Evolutionary conservation across 1,139 yeast genomes (phyloP), one percentile per base, ranked within the genome.

Genomic region (Debaryomyces psychrophilus): DNA sequence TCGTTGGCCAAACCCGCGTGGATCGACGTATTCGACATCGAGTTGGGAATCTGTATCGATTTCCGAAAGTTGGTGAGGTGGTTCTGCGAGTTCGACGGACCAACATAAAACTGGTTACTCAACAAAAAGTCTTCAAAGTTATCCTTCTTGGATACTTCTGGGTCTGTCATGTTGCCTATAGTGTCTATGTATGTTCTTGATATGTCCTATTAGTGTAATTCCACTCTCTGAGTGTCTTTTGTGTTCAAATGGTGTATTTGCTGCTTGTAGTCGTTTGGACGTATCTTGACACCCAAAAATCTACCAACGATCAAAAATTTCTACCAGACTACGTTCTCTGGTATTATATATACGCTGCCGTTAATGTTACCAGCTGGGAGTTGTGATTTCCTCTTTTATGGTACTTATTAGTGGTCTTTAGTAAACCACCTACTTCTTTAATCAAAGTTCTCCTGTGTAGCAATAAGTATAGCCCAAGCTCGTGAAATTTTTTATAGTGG

Each of bases 51-150:
- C n/a, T 77, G 68, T 25, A 81, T 64, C 4, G 85, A 76, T 49
- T 68, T 73, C 50, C 80, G 69, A 38, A 82, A 64, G 45, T 69
- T 76, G 34, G 67, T 62, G 8, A 78, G 77, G 57, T 81, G 85
- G 36, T 65, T 46, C 34, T 50, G 41, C 15, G 48, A 37, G 31
- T 47, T 46, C 12, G 56, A 57, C 12, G 61, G 57, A 6, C 46
- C 46, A 20, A 29, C 23, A 42, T 59, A 59, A 45, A 58, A 59
- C 29, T 47, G 51, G 43, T 56, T 52, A 35, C 55, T 57, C 25
- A 57, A 44, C 42, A 57, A 57, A 46, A 57, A 51, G 20, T 57
- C 59, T 45, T 59, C 61, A 23, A 48, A 45, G 12, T 38, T 38
- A 7, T 38, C 41, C 34, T 37, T 33, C 23, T n/a, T 28, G 14